These are phyloP conservation scores for Dipteronia dyeriana DNA, from an alignment of 345 rosid genomes.

Conservation along the genomic window DNA sequence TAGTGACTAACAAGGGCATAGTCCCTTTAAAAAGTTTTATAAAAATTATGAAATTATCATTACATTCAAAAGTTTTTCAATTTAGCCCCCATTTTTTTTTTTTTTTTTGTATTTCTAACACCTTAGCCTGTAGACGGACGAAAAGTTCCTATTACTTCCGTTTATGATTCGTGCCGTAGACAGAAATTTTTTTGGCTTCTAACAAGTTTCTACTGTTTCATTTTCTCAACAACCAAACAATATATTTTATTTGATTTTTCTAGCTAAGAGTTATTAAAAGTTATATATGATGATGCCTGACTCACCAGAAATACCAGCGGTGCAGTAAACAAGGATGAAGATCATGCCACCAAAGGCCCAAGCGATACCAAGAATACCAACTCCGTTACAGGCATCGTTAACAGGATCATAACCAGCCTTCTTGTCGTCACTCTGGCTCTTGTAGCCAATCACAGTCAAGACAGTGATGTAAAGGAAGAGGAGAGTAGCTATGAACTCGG, in stretches of 20 bases:
- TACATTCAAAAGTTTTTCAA: too few species aligned
- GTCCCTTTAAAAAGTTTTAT: too few species aligned
- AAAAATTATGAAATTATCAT: too few species aligned
- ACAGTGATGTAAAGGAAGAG: conserved; percentile 74
- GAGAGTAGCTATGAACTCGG: conserved; percentile 85
- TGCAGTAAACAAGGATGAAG: conserved; percentile 90
- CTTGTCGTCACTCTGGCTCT: conserved; percentile 41
- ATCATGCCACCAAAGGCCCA: conserved; percentile 99
- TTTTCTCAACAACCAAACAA: conserved; percentile 3
- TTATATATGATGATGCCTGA: neutral
- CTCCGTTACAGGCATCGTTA: conserved; percentile 70
- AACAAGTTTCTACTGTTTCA: too few species aligned
- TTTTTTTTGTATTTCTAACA: too few species aligned
- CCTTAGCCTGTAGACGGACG: too few species aligned
- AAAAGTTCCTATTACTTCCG: too few species aligned
- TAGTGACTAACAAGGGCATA: too few species aligned
- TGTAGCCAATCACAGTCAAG: conserved; percentile 82
- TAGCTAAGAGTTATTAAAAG: neutral
- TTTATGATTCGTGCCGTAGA: too few species aligned
- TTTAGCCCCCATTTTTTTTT: too few species aligned
- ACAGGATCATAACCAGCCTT: conserved; percentile 25
- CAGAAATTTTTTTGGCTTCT: too few species aligned
- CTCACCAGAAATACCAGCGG: conserved; percentile 87
- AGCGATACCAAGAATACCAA: conserved; percentile 86
- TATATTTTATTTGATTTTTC: too few species aligned